A percentile compares a stretch with the other conserved stretches of the same genome.
Evolutionary conservation across 2,329 filamentous ascomycete species (phyloP).

Genomic region (Trichoderma sp.): DNA sequence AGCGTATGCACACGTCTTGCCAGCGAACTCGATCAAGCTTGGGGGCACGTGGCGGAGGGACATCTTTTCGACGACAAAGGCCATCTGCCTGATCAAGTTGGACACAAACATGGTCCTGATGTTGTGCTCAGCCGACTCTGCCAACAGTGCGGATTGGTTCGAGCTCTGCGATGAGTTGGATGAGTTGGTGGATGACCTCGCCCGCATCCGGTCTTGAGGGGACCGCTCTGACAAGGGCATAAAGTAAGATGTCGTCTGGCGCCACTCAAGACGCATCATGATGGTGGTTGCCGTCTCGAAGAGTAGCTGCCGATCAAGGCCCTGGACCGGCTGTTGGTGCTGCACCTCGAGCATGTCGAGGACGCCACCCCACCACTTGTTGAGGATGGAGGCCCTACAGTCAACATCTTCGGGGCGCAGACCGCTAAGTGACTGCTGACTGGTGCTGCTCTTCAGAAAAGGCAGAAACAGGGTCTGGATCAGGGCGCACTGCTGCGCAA

Average conservation of each 20-base stretch:
- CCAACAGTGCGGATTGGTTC: conserved; percentile 52
- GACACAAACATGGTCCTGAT: conserved; percentile 81
- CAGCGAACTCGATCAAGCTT: conserved; percentile 78
- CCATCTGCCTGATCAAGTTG: conserved; percentile 79
- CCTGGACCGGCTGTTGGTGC: conserved; percentile 66
- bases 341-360: conserved; percentile 77
- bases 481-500: conserved; percentile 68
- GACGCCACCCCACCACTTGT: conserved; percentile 86
- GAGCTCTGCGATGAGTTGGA: conserved; percentile 65
- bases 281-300: conserved; percentile 75
- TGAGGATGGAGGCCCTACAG: conserved; percentile 71
- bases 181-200: conserved; percentile 48
- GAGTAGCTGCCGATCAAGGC: conserved; percentile 77
- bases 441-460: conserved; percentile 68
- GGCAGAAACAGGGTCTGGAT: conserved; percentile 70
- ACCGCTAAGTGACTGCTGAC: conserved; percentile 60
- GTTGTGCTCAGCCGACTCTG: conserved; percentile 77
- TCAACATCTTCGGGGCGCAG: conserved; percentile 81
- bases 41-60: conserved; percentile 65
- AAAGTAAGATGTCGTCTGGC: conserved; percentile 65
- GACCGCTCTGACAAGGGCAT: conserved; percentile 58
- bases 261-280: conserved; percentile 89
- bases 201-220: conserved; percentile 43
- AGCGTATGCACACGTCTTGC: conserved; percentile 86
- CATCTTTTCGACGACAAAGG: conserved; percentile 85